A percentile compares a stretch with the other conserved stretches of the same genome.
These are phyloP conservation scores for Chamaenerion angustifolium DNA, from an alignment of 345 rosid species.

Conservation along the genomic window DNA sequence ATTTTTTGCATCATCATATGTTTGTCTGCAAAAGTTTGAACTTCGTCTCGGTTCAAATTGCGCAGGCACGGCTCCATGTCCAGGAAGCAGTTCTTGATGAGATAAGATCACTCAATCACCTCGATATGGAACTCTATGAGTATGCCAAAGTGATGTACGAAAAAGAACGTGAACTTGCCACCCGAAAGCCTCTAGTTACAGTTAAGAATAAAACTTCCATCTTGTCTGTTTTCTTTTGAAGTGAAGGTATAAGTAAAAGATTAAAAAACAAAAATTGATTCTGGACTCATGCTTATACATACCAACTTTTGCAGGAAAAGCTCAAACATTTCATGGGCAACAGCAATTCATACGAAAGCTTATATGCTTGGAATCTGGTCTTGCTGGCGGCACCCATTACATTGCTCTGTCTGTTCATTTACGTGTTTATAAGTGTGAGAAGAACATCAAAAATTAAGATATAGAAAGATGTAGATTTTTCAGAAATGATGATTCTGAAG, in stretches of 20 bases:
- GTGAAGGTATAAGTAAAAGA: background rate
- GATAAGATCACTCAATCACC: constrained; percentile 67
- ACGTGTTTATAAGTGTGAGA: constrained; percentile 51
- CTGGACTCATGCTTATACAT: no score
- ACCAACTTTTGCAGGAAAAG: constrained; percentile 23
- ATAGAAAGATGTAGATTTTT: constrained; percentile 16
- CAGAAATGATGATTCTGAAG: background rate
- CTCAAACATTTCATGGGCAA: constrained; percentile 18
- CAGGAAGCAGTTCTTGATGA: constrained; percentile 35
- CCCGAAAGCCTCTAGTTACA: constrained; percentile 11
- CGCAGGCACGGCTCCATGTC: constrained; percentile 55
- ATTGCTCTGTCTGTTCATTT: constrained; percentile 20
- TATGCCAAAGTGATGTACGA: constrained; percentile 63
- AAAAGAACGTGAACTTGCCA: constrained; percentile 33
- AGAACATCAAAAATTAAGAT: constrained; percentile 64
- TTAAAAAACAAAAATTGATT: no score
- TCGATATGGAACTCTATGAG: constrained; percentile 70
- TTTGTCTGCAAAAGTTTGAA: no score
- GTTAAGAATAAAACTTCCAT: constrained; percentile 15
- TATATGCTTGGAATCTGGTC: constrained; percentile 25
- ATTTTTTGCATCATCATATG: no score
- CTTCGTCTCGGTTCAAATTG: background rate
- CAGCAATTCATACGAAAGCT: constrained; percentile 13
- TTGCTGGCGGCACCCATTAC: constrained; percentile 23
- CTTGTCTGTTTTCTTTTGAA: background rate